Percentiles rank a stretch among this genome's conserved stretches.
Conservation (phyloP, 2,329 filamentous ascomycete genomes). For the Pyrenochaeta sp. region DNA sequence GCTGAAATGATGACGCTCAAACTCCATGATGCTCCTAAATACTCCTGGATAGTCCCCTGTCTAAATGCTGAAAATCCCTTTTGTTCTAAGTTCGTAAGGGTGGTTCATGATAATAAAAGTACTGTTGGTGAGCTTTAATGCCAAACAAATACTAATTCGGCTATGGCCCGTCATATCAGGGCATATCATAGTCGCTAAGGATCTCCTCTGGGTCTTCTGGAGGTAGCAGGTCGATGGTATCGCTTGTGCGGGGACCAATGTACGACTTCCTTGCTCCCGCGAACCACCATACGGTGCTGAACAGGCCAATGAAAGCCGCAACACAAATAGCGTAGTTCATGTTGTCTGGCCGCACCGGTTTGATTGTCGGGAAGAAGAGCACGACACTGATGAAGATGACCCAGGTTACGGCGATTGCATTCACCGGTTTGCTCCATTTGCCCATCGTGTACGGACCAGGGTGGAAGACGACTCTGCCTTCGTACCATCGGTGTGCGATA, state of each 20-base stretch:
- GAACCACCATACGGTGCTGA: conserved; percentile 57
- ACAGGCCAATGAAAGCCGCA: conserved; percentile 59
- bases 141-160: no score
- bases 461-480: conserved; percentile 61
- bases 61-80: not conserved
- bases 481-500: conserved; percentile 64
- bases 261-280: conserved; percentile 59
- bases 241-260: conserved; percentile 66
- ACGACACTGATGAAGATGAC: conserved; percentile 69
- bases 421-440: conserved; percentile 63
- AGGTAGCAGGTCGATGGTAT: conserved; percentile 56
- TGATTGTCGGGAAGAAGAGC: conserved; percentile 61
- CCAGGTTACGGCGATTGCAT: conserved; percentile 66
- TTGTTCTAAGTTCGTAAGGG: conserved; percentile 2
- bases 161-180: conserved; percentile 16
- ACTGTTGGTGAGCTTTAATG: no score
- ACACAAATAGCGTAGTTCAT: conserved; percentile 61
- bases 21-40: not conserved
- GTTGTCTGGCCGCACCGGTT: conserved; percentile 54
- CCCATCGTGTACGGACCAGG: conserved; percentile 68
- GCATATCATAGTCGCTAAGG: conserved; percentile 43
- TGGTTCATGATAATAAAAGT: not conserved
- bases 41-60: not conserved
- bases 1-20: not conserved
- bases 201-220: conserved; percentile 53